Evolutionary conservation across 768 basidiomycete species (phyloP), one percentile per base, ranked within the genome.

Genomic region (Sporobolomyces pararoseus): DNA sequence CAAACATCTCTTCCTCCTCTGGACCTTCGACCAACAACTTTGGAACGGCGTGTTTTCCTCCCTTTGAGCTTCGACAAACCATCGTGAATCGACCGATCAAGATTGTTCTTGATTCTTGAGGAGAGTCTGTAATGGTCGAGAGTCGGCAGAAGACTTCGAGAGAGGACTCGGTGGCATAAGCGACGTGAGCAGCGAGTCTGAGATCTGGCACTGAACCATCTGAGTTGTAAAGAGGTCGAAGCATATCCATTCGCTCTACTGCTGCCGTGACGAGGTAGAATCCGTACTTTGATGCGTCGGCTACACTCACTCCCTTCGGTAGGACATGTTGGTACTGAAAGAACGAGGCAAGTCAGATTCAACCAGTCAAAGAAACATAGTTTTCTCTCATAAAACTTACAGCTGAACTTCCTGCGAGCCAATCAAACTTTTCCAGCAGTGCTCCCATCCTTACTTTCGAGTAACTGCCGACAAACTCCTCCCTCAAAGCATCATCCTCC

Each of bases 231-330:
- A 77, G 46, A 0, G 76, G 73, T 14, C 69, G 70, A 6, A 76
- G 63, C 25, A 74, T 31, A 66, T 77, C 76, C 63, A 77, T 65
- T 0, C 76, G 65, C 59, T 77, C 76, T 21, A 77, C 76, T 1
- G 75, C 68, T 25, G 76, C 76, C 1, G 76, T 77, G 19, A 77
- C 76, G 32, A 77, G 57, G 69, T 73, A 76, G 39, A 77, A 51
- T 21, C 71, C 76, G 57, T 68, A 60, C 49, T 63, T 59, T 19
- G 42, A 35, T 10, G 73, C 70, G n/a, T 72, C 68, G 1, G 57
- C 25, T 16, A 70, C 46, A 34, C 44, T 27, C 1, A 42, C 47
- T 3, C 68, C 71, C 25, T 72, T 63, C 3, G 74, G 74, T 1
- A 75, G 68, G 16, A 75, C 75, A 50, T 77, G 62, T 25, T 64